Conservation (phyloP, 106 monocot species). For the Triglochin maritima region DNA sequence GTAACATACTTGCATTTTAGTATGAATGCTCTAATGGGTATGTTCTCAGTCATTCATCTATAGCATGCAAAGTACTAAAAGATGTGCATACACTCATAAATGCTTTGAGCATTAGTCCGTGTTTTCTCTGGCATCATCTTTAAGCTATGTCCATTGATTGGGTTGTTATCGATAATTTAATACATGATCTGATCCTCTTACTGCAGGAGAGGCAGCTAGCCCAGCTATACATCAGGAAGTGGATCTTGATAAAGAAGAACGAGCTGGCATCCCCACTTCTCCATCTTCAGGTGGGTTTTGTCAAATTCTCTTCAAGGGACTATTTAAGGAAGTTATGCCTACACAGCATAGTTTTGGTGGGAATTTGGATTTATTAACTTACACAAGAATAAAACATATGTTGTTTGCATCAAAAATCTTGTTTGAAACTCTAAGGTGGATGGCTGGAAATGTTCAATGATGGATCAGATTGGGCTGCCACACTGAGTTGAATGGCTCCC, state of each 20-base stretch:
- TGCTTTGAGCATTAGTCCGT: not conserved
- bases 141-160: not conserved
- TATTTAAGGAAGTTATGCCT: constrained; percentile 87
- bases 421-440: constrained; percentile 50
- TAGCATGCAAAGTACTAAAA: not conserved
- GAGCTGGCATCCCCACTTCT: constrained; percentile 52
- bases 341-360: constrained; percentile 71
- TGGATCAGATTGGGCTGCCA: constrained; percentile 47
- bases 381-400: constrained; percentile 21
- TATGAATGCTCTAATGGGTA: too few relatives aligned
- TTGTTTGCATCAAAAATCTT: constrained; percentile 45
- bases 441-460: constrained; percentile 45
- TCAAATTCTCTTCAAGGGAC: constrained; percentile 84
- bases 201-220: constrained; percentile 38
- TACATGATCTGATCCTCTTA: not conserved
- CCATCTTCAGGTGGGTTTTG: constrained; percentile 99
- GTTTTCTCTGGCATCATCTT: not conserved
- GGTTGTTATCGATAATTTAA: not conserved
- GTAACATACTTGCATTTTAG: too few relatives aligned
- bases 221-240: constrained; percentile 38
- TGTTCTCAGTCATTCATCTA: not conserved
- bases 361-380: constrained; percentile 46
- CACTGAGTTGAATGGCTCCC: constrained; percentile 50
- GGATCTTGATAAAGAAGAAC: constrained; percentile 54
- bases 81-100: not conserved